phyloP scores from a whole-genome alignment of 345 rosid genomes.

The Pseudoturritis turrita region DNA sequence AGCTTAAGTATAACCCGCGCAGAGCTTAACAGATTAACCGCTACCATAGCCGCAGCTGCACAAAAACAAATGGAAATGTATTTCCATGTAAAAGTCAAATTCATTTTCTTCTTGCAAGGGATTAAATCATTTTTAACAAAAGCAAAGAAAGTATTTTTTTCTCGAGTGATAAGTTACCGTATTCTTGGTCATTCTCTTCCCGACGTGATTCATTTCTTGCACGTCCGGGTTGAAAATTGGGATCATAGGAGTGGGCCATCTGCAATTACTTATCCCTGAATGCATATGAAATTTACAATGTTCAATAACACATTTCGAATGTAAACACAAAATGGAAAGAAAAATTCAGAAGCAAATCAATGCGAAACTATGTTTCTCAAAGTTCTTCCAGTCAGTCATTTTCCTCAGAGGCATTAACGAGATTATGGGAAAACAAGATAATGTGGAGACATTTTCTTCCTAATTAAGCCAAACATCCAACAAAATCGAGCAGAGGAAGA shows the following conservation, averaged over 20 bases:
- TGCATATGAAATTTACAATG: neutral
- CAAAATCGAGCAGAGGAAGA: neutral
- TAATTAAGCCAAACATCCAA: neutral
- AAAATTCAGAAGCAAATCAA: too few species aligned
- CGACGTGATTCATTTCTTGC: too few species aligned
- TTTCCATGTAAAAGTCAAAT: neutral
- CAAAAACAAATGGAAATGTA: neutral
- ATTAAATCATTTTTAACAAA: neutral
- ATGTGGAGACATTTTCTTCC: too few species aligned
- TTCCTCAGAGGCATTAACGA: too few species aligned
- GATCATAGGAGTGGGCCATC: neutral
- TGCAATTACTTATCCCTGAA: neutral
- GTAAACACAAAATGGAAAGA: too few species aligned
- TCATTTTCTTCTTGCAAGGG: neutral
- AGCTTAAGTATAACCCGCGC: neutral
- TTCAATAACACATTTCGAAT: neutral
- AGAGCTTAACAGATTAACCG: neutral
- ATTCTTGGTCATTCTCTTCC: neutral
- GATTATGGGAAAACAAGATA: too few species aligned
- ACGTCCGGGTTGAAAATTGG: too few species aligned
- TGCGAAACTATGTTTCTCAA: too few species aligned
- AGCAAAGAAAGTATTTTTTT: neutral
- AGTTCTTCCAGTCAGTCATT: too few species aligned
- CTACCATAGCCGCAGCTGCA: slow-evolving; percentile 5
- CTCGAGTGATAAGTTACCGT: neutral